Base-by-base conservation (phyloP, 805 yeast genomes). In the Cyberlindnera meyerae region DNA sequence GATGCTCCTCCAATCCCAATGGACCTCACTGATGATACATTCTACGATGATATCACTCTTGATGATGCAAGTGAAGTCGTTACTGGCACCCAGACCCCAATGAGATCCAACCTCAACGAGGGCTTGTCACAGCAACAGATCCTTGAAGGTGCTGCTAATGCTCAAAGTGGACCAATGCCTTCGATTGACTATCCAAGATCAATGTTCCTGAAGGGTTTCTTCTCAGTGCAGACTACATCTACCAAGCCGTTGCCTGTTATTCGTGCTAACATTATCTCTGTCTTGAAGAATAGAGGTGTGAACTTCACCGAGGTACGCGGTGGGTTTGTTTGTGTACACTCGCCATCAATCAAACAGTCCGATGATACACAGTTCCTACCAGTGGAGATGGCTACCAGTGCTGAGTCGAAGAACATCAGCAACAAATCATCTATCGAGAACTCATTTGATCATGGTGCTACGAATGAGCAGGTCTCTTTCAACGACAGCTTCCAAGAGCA, bases 101-200 rank as follows among this genome's bases (percentile, higher is more conserved):
- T 29, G 6, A 39, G 44, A 38, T 37, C 42, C 24, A 34, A 29
- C 14, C 32, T 24, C 11, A 27, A 27, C 9, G 34, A 38, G n/a
- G 67, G 65, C 36, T 51, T 69, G 31, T 56, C 73, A 3, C 79
- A 75, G 44, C 66, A 63, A 21, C 68, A 71, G 43, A 70, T 75
- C 30, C 58, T 76, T 41, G 64, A 60, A 11, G 60, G 61, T 36
- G 74, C 74, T 13, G 68, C 71, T 12, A 63, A 64, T 42, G 88
- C 94, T 11, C 74, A 78, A 39, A 76, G 81, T 3, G 86, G 85
- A 37, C 63, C 82, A 12, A 88, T 89, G 96, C 95, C 94, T 18
- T 87, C 96, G 1, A 87, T 90, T 57, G 96, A 89, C 54, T 86
- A 79, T 55, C 95, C 96, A 42, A 82, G 82, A 62, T 89, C 95